Percentiles rank a stretch among this genome's conserved stretches.
These are phyloP conservation scores for Thymus mandschuricus DNA, from an alignment of 257 asterid genomes.

Conservation along the genomic window DNA sequence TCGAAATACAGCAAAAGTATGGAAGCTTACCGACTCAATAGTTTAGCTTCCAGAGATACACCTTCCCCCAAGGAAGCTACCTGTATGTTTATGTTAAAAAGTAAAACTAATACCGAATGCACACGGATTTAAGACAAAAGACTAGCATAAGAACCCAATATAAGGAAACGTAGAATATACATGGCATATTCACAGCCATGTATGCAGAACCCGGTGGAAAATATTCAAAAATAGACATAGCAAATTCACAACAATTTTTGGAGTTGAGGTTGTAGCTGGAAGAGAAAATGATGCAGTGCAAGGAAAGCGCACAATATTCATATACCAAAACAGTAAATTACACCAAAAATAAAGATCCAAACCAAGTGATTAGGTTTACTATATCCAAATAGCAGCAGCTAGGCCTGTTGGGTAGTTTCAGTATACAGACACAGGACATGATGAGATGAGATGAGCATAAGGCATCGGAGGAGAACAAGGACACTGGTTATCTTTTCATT, in stretches of 20 bases:
- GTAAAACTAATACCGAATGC: conserved; percentile 17
- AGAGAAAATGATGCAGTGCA: conserved; percentile 22
- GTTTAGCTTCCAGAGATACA: conserved; percentile 93
- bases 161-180: conserved; percentile 17
- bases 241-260: conserved; percentile 1
- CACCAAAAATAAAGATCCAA: conserved; percentile 25
- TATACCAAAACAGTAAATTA: neutral
- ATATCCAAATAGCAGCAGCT: neutral
- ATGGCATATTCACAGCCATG: neutral
- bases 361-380: conserved; percentile 20
- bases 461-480: conserved; percentile 7
- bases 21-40: conserved; percentile 70
- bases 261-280: conserved; percentile 18
- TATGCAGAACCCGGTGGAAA: conserved; percentile 1
- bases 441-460: neutral
- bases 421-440: neutral
- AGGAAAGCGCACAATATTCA: conserved; percentile 16
- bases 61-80: conserved; percentile 99
- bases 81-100: conserved; percentile 41
- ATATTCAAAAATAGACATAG: conserved; percentile 8
- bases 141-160: conserved; percentile 22
- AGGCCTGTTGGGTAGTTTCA: neutral
- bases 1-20: conserved; percentile 31
- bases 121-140: conserved; percentile 23
- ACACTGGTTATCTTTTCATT: neutral